Evolutionary conservation across 352 stramenopile genomes (phyloP).

Genomic region (Phytopythium cucurbitacearum): DNA sequence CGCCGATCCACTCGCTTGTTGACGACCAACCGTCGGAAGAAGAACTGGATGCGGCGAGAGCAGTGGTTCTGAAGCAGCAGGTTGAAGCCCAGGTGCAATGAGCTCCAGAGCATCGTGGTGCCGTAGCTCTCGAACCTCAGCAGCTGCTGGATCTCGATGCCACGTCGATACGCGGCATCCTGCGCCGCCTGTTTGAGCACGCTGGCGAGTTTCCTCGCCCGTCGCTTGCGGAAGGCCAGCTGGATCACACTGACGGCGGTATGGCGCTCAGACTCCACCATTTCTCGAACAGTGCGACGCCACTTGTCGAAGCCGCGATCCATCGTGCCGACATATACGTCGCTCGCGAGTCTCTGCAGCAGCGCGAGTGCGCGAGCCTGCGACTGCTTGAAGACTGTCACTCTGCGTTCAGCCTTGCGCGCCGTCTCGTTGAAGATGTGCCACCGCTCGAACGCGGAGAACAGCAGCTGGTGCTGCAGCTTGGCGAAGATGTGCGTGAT

Average conservation of each 20-base stretch:
- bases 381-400: conserved; percentile 20
- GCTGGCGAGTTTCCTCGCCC: conserved; percentile 23
- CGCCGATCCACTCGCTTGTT: conserved; percentile 20
- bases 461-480: conserved; percentile 57
- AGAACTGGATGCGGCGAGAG: conserved; percentile 41
- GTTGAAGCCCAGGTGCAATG: conserved; percentile 52
- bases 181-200: conserved; percentile 34
- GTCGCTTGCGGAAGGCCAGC: conserved; percentile 26
- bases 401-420: conserved; percentile 17
- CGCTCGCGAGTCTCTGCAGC: conserved; percentile 51
- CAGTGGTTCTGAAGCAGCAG: conserved; percentile 42
- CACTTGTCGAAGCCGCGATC: conserved; percentile 31
- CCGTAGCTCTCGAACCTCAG: conserved; percentile 55
- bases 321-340: conserved; percentile 49
- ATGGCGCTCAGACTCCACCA: conserved; percentile 18
- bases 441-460: conserved; percentile 42
- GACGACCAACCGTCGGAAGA: conserved; percentile 36
- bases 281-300: conserved; percentile 8
- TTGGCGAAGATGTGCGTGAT: conserved; percentile 68
- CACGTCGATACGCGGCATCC: conserved; percentile 34
- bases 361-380: conserved; percentile 35
- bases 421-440: conserved; percentile 11
- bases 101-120: conserved; percentile 46
- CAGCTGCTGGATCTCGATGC: conserved; percentile 39
- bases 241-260: conserved; percentile 44